Evolutionary conservation across 352 stramenopile genomes (phyloP).

Genomic region (Hyaloperonospora brassicae): DNA sequence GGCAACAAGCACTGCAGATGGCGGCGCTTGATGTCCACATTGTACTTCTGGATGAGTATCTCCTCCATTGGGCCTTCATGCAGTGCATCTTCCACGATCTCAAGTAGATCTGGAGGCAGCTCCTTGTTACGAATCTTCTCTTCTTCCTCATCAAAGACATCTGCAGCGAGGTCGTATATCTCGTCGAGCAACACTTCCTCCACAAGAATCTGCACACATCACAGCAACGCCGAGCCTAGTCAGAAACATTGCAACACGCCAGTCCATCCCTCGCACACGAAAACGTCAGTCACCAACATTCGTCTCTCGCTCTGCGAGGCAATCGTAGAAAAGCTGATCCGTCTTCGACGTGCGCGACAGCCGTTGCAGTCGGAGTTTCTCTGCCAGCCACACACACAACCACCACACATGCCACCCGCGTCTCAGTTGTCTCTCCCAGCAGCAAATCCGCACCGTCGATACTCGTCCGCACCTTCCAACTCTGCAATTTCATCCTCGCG

Average conservation of each 20-base stretch:
- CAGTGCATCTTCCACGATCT: constrained; percentile 51
- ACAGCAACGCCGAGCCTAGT: neutral
- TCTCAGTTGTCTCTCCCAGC: neutral
- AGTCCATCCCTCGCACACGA: neutral
- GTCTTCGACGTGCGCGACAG: constrained; percentile 26
- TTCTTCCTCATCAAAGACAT: constrained; percentile 49
- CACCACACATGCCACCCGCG: neutral
- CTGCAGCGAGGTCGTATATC: constrained; percentile 46
- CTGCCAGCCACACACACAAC: constrained; percentile 12
- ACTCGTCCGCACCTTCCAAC: constrained; percentile 28
- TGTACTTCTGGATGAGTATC: constrained; percentile 75
- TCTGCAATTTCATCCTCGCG: constrained; percentile 41
- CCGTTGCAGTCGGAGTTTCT: constrained; percentile 31
- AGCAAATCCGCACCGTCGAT: no score
- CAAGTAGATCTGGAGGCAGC: constrained; percentile 52
- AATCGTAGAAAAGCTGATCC: constrained; percentile 40
- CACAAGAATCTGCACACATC: constrained; percentile 34
- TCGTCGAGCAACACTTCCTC: constrained; percentile 55
- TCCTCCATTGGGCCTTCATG: constrained; percentile 45
- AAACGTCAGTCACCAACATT: constrained; percentile 23
- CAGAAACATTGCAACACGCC: neutral
- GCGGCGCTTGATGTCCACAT: constrained; percentile 67
- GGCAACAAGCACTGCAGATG: constrained; percentile 68
- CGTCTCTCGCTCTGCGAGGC: constrained; percentile 33
- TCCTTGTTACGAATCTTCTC: constrained; percentile 40